phyloP scores from a whole-genome alignment of 139 green algal genomes.

The Closterium sp. region DNA sequence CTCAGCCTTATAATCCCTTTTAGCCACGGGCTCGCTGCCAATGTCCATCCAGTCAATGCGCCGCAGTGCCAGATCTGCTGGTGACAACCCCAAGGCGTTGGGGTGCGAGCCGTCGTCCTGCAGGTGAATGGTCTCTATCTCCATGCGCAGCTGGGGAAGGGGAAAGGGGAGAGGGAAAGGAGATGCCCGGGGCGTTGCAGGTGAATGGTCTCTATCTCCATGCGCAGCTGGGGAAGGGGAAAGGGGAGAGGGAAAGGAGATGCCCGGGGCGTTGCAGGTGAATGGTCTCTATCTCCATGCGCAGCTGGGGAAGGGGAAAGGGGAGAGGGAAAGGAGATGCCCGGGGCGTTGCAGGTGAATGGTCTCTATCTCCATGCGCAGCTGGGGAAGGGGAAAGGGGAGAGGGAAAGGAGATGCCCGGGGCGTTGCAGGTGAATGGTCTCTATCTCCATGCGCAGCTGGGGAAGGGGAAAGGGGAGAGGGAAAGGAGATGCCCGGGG shows the following conservation, averaged over 20 bases:
- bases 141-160: constrained; percentile 32
- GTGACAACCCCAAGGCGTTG: not conserved
- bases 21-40: not conserved
- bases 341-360: not conserved
- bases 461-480: not conserved
- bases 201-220: not conserved
- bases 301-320: not conserved
- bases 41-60: not conserved
- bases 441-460: not conserved
- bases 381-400: not conserved
- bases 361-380: not conserved
- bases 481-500: too few species aligned
- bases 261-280: not conserved
- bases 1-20: not conserved
- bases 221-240: not conserved
- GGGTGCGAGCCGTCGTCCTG: not conserved
- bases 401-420: too few species aligned
- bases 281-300: not conserved
- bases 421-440: not conserved
- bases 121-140: not conserved
- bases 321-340: not conserved
- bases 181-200: not conserved
- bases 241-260: not conserved
- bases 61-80: not conserved
- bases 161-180: not conserved